These are phyloP conservation scores for Colletotrichum sp. DNA, from an alignment of 2,329 filamentous ascomycete species.

Conservation along the genomic window DNA sequence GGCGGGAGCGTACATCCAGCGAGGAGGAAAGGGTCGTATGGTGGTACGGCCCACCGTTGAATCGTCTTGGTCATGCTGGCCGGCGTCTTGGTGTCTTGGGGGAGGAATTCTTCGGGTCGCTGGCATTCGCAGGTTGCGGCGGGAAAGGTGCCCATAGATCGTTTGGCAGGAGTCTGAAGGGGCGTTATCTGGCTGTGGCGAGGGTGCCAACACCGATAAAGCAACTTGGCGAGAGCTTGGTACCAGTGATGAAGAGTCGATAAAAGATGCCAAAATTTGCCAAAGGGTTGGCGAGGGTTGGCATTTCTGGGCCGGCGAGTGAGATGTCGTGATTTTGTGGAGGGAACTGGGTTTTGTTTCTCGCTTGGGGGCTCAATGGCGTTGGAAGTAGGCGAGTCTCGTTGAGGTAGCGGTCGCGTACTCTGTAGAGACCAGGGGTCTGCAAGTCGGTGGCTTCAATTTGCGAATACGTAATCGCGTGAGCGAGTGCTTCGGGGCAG, in stretches of 20 bases:
- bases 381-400: background rate
- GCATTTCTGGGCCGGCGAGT: conserved; percentile 19
- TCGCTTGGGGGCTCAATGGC: background rate
- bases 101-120: background rate
- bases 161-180: background rate
- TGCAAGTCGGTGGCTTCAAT: background rate
- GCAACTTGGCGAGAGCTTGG: conserved; percentile 19
- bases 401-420: conserved; percentile 4
- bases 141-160: background rate
- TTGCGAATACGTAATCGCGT: conserved; percentile 7
- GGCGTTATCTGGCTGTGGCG: conserved; percentile 7
- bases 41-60: background rate
- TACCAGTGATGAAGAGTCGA: conserved; percentile 14
- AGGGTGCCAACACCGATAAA: conserved; percentile 18
- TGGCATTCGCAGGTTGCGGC: background rate
- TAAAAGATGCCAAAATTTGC: conserved; percentile 12
- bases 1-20: background rate
- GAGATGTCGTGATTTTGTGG: conserved; percentile 2
- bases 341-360: background rate
- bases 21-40: background rate
- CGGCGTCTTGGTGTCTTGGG: background rate
- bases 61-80: background rate
- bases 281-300: conserved; percentile 14
- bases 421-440: background rate
- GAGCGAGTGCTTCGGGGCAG: background rate